A percentile compares a stretch with the other conserved stretches of the same genome.
phyloP scores from a whole-genome alignment of 2,329 filamentous ascomycete genomes.

The Fusarium liriodendri region DNA sequence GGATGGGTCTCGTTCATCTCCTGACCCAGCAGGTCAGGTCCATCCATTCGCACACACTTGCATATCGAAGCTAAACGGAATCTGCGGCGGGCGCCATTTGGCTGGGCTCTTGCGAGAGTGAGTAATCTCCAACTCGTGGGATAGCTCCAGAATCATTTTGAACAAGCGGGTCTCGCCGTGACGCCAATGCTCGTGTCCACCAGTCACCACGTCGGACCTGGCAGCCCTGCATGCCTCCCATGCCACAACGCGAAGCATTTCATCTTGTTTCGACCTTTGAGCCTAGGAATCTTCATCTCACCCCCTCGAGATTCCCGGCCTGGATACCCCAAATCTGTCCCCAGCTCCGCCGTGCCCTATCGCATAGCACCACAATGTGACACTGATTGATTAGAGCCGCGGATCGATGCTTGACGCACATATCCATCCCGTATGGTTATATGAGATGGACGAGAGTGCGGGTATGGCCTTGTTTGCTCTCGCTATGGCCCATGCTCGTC shows the following conservation, averaged over 20 bases:
- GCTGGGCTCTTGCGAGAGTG: slow-evolving; percentile 19
- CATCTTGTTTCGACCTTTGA: slow-evolving; percentile 25
- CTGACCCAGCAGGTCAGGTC: slow-evolving; percentile 14
- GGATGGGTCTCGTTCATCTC: slow-evolving; percentile 36
- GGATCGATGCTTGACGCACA: slow-evolving; percentile 7
- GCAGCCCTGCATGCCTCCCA: slow-evolving; percentile 35
- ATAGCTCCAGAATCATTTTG: slow-evolving; percentile 39
- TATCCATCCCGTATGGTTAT: not conserved
- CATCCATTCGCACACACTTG: not conserved
- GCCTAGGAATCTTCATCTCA: slow-evolving; percentile 32
- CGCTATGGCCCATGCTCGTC: not conserved
- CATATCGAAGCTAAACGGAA: slow-evolving; percentile 28
- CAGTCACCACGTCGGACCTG: slow-evolving; percentile 29
- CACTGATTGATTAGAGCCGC: not conserved
- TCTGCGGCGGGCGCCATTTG: slow-evolving; percentile 22
- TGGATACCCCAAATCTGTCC: slow-evolving; percentile 28
- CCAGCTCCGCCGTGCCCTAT: slow-evolving; percentile 15
- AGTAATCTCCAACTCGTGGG: slow-evolving; percentile 38
- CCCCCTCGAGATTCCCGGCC: slow-evolving; percentile 34
- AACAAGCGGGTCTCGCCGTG: slow-evolving; percentile 36
- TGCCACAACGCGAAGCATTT: slow-evolving; percentile 13
- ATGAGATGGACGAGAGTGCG: not conserved
- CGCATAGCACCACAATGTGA: not conserved
- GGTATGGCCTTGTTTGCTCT: not conserved
- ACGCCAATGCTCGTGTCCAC: slow-evolving; percentile 30